Evolutionary conservation across 306 rosid species (phyloP).

Genomic region (Glycine tomentella): DNA sequence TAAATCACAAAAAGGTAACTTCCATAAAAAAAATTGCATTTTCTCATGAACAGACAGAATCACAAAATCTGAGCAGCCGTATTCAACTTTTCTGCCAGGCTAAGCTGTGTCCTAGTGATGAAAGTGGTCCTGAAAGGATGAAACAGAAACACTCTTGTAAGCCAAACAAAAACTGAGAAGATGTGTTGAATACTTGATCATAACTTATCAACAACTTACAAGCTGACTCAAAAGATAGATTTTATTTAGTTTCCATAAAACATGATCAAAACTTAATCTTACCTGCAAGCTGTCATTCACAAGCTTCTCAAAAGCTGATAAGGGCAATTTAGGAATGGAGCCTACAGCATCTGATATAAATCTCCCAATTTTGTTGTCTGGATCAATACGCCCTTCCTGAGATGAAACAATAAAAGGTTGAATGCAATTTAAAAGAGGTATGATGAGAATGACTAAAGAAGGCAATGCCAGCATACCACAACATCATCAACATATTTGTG

Average conservation of each 20-base stretch:
- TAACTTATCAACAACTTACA: no score
- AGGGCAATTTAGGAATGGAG: constrained; percentile 76
- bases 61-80: constrained; percentile 93
- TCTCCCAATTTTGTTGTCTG: constrained; percentile 79
- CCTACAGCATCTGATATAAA: constrained; percentile 73
- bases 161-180: no score
- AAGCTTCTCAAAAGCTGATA: constrained; percentile 77
- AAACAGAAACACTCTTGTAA: neutral
- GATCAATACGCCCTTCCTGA: constrained; percentile 80
- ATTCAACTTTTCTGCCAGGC: constrained; percentile 89
- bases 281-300: constrained; percentile 86
- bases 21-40: constrained; percentile 15
- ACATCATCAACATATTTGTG: constrained; percentile 90
- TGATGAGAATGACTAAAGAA: neutral
- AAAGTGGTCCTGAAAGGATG: constrained; percentile 73
- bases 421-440: neutral
- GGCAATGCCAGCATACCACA: constrained; percentile 58
- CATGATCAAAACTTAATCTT: neutral
- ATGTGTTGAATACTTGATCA: no score
- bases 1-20: constrained; percentile 16
- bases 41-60: neutral
- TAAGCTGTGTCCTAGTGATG: constrained; percentile 84
- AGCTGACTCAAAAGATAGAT: no score
- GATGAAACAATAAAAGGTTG: constrained; percentile 20
- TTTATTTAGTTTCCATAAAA: neutral